These are phyloP conservation scores for Melocanna baccifera DNA, from an alignment of 176 grass and related monocot species.

Conservation along the genomic window DNA sequence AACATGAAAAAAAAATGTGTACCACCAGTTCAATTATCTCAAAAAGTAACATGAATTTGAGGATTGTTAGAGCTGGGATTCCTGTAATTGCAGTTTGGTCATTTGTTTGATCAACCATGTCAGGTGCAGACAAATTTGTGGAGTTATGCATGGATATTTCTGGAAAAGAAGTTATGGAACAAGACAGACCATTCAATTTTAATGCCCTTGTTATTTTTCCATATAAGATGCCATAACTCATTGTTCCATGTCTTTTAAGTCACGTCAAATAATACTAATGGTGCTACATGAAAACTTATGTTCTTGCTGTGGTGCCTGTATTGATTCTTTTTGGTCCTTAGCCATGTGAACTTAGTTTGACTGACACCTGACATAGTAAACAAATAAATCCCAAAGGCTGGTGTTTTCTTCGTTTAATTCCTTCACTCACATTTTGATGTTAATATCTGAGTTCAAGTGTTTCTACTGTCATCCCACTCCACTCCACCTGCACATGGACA, in stretches of 20 bases:
- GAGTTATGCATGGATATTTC: neutral
- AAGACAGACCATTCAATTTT: neutral
- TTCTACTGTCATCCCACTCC: neutral
- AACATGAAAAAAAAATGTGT: neutral
- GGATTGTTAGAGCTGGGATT: neutral
- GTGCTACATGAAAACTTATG: slow-evolving; percentile 8
- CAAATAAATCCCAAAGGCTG: neutral
- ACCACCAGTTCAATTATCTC: neutral
- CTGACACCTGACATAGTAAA: neutral
- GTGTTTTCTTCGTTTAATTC: slow-evolving; percentile 5
- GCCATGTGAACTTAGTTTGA: neutral
- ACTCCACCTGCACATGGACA: neutral
- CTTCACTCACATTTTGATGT: neutral
- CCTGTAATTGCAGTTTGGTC: neutral
- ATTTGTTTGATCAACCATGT: slow-evolving; percentile 12
- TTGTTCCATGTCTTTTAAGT: neutral
- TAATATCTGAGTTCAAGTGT: neutral
- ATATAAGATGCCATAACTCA: neutral
- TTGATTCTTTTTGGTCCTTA: slow-evolving; percentile 19
- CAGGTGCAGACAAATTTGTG: neutral
- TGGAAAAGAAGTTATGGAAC: neutral
- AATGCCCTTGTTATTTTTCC: neutral
- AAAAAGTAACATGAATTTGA: neutral
- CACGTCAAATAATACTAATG: slow-evolving; percentile 13
- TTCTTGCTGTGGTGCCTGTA: neutral